A percentile compares a stretch with the other conserved stretches of the same genome.
These are phyloP conservation scores for Hypomyces perniciosus DNA, from an alignment of 2,329 filamentous ascomycete species.

Conservation along the genomic window DNA sequence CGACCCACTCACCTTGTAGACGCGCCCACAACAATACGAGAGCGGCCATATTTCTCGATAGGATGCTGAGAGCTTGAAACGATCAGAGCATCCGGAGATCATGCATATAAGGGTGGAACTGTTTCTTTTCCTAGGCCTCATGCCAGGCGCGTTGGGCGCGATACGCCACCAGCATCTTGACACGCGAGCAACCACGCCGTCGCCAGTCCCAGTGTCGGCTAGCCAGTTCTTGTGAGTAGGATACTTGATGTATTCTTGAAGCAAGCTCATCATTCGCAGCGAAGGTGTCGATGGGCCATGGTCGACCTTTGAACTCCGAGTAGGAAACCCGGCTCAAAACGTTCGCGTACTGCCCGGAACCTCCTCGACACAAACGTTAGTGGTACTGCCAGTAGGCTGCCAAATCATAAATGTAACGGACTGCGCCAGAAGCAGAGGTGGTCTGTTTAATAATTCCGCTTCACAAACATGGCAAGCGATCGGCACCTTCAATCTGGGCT, in stretches of 20 bases:
- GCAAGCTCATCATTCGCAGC: slow-evolving; percentile 1
- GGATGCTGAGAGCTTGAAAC: too few relatives aligned
- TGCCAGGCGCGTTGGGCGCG: neutral
- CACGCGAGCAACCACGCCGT: neutral
- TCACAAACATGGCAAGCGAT: slow-evolving; percentile 10
- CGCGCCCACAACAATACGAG: too few relatives aligned
- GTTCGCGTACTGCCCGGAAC: slow-evolving; percentile 11
- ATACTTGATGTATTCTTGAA: neutral
- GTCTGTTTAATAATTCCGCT: slow-evolving; percentile 9
- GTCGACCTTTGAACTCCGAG: slow-evolving; percentile 13
- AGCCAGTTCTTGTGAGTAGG: slow-evolving; percentile 13
- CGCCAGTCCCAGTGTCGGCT: slow-evolving; percentile 9
- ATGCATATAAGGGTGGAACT: too few relatives aligned
- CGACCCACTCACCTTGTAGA: too few relatives aligned
- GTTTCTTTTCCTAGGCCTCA: too few relatives aligned
- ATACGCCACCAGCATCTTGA: neutral
- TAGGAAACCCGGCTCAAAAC: slow-evolving; percentile 12
- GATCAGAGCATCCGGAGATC: too few relatives aligned
- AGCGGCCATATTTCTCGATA: too few relatives aligned
- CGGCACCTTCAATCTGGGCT: slow-evolving; percentile 7
- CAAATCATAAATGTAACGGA: slow-evolving; percentile 7
- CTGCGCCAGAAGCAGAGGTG: slow-evolving; percentile 9
- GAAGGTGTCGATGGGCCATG: slow-evolving; percentile 12
- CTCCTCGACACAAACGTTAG: slow-evolving; percentile 11
- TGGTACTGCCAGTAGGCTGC: slow-evolving; percentile 7